Percentiles rank a stretch among this genome's conserved stretches.
Conservation (phyloP, 192 early-diverging fungal genomes). For the Bifiguratus adelaidae region DNA sequence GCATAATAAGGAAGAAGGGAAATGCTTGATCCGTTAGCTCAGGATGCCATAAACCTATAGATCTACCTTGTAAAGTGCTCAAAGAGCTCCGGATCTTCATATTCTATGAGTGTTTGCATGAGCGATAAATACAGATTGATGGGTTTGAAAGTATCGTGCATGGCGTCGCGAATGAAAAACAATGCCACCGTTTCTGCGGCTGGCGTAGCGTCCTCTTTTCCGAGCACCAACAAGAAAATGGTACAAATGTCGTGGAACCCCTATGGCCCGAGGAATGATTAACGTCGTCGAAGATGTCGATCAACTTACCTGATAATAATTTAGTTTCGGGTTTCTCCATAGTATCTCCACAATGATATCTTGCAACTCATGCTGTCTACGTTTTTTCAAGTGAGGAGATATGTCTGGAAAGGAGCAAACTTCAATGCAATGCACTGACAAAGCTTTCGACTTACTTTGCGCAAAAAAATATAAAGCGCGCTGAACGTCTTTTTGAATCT, state of each 20-base stretch:
- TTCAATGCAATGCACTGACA: neutral
- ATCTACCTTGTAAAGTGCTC: neutral
- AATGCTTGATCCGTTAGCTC: too few relatives aligned
- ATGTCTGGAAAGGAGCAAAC: too few relatives aligned
- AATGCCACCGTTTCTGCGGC: conserved; percentile 42
- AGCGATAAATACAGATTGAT: conserved; percentile 32
- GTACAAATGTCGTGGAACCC: conserved; percentile 33
- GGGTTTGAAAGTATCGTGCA: conserved; percentile 40
- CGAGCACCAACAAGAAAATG: conserved; percentile 38
- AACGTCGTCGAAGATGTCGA: conserved; percentile 8
- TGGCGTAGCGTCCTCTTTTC: conserved; percentile 36
- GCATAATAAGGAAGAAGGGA: conserved; percentile 56
- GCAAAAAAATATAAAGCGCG: conserved; percentile 25
- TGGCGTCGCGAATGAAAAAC: conserved; percentile 38
- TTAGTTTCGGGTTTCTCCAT: conserved; percentile 44
- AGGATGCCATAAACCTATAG: neutral
- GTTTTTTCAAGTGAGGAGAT: conserved; percentile 16
- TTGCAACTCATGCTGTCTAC: conserved; percentile 36
- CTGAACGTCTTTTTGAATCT: conserved; percentile 24
- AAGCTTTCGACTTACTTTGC: conserved; percentile 9
- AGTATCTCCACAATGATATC: conserved; percentile 32
- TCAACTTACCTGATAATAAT: conserved; percentile 55
- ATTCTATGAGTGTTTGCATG: conserved; percentile 27
- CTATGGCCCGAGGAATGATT: conserved; percentile 5
- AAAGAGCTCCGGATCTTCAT: conserved; percentile 33